These are phyloP conservation scores for Tagetes patula DNA, from an alignment of 129 eudicot genomes.

Conservation along the genomic window DNA sequence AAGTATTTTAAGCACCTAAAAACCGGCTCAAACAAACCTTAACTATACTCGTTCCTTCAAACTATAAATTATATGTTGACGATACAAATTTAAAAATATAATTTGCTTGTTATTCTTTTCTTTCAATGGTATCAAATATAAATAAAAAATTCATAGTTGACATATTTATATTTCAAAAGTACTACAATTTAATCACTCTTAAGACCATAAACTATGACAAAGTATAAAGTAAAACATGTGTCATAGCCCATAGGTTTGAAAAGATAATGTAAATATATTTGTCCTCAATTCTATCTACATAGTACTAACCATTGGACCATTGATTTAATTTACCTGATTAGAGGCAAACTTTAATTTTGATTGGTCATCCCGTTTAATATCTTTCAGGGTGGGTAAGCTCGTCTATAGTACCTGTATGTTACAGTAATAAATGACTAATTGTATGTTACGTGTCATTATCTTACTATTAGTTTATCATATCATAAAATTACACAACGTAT, in stretches of 20 bases:
- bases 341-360: conserved; percentile 2
- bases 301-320: not conserved
- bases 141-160: conserved; percentile 2
- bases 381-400: not conserved
- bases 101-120: not conserved
- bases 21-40: not conserved
- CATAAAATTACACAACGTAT: too few relatives aligned
- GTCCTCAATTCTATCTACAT: not conserved
- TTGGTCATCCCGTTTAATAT: not conserved
- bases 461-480: too few relatives aligned
- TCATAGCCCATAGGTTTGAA: conserved; percentile 9
- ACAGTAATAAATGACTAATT: too few relatives aligned
- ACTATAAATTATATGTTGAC: too few relatives aligned
- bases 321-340: not conserved
- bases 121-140: not conserved
- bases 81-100: not conserved
- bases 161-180: conserved; percentile 15
- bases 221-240: not conserved
- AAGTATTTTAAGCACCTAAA: too few relatives aligned
- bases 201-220: not conserved
- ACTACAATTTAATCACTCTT: not conserved
- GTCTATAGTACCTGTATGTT: too few relatives aligned
- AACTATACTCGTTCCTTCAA: too few relatives aligned
- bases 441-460: too few relatives aligned
- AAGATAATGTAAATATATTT: not conserved